phyloP scores from a whole-genome alignment of 2,329 filamentous ascomycete species.

The Diplodia corticola region DNA sequence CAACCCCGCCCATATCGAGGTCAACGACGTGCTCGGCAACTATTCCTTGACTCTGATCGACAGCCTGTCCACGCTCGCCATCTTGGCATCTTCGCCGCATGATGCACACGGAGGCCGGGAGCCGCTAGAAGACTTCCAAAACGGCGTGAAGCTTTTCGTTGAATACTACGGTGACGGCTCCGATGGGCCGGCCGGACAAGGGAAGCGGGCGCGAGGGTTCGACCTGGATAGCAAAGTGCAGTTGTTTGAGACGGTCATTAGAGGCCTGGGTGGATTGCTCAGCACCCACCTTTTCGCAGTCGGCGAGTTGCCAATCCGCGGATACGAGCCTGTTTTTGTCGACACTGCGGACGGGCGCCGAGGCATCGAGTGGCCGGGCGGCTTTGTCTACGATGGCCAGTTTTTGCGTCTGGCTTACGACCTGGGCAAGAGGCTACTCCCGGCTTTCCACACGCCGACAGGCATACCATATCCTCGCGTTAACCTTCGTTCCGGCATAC shows the following conservation, averaged over 20 bases:
- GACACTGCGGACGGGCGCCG: conserved; percentile 35
- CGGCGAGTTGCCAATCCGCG: conserved; percentile 82
- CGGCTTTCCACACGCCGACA: conserved; percentile 87
- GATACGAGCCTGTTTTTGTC: conserved; percentile 61
- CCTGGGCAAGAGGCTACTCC: conserved; percentile 77
- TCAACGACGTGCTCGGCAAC: conserved; percentile 96
- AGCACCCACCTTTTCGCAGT: conserved; percentile 93
- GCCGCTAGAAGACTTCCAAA: conserved; percentile 65
- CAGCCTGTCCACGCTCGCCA: conserved; percentile 89
- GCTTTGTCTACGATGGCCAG: conserved; percentile 84
- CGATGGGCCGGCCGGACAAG: conserved; percentile 65
- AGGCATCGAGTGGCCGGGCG: conserved; percentile 70
- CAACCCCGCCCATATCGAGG: conserved; percentile 76
- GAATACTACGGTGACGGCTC: conserved; percentile 84
- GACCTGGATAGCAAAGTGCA: conserved; percentile 98
- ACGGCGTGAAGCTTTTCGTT: conserved; percentile 74
- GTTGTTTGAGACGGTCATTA: conserved; percentile 96
- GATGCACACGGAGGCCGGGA: conserved; percentile 54
- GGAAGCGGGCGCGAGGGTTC: conserved; percentile 75
- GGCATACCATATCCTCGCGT: conserved; percentile 94
- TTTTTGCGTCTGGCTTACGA: conserved; percentile 86
- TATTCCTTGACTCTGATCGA: conserved; percentile 96
- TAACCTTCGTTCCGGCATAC: conserved; percentile 85
- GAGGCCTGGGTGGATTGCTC: conserved; percentile 84
- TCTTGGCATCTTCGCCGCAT: conserved; percentile 75